Evolutionary conservation across 306 rosid genomes (phyloP).

Genomic region (Abrus pulchellus): DNA sequence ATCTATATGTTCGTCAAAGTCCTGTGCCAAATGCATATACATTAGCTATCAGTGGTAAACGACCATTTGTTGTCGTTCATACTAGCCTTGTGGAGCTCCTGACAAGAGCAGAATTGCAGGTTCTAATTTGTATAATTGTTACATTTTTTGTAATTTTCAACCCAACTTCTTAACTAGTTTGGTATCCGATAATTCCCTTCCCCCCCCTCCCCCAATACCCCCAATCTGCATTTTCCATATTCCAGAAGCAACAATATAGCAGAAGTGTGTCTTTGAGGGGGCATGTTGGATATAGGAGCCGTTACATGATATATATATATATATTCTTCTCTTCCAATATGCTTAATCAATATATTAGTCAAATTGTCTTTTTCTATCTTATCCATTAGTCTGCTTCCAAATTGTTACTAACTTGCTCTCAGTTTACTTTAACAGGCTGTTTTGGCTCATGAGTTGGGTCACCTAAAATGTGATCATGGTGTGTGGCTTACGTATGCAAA

Average conservation of each 20-base stretch:
- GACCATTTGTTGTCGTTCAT: slow-evolving; percentile 90
- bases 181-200: slow-evolving; percentile 11
- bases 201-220: too few species aligned
- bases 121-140: slow-evolving; percentile 43
- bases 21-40: slow-evolving; percentile 99
- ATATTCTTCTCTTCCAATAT: slow-evolving; percentile 21
- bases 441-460: slow-evolving; percentile 99
- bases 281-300: slow-evolving; percentile 33
- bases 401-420: slow-evolving; percentile 44
- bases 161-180: background rate
- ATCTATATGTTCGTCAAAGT: slow-evolving; percentile 93
- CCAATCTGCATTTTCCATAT: background rate
- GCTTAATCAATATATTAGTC: slow-evolving; percentile 31
- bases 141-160: slow-evolving; percentile 25
- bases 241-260: slow-evolving; percentile 9
- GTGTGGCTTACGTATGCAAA: slow-evolving; percentile 97
- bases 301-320: background rate
- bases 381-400: slow-evolving; percentile 10
- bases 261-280: slow-evolving; percentile 18
- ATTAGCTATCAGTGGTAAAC: slow-evolving; percentile 91
- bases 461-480: slow-evolving; percentile 97
- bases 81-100: slow-evolving; percentile 98
- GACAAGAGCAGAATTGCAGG: slow-evolving; percentile 90
- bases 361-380: slow-evolving; percentile 15
- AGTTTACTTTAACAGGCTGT: slow-evolving; percentile 73